Evolutionary conservation across 164 flowering plant species (phyloP), one percentile per base, ranked within the genome.

Genomic region (Protea cynaroides): DNA sequence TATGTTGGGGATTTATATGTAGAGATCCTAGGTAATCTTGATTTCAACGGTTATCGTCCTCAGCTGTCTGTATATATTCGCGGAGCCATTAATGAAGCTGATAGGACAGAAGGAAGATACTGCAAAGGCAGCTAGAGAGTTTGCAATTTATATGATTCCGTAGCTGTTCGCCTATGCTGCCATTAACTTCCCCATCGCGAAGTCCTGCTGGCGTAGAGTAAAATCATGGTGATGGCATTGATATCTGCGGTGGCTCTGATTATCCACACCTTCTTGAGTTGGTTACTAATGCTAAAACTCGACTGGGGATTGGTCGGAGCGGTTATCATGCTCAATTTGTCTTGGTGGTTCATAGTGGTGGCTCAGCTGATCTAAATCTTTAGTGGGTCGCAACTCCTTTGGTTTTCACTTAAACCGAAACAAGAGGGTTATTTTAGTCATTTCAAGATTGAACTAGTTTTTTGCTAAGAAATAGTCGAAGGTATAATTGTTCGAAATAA

Each of bases 141-240:
- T 76, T n/a, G 51, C 78, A 5, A 18, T 68, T n/a, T 79, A 76
- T 72, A 79, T 79, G 78, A 73, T 66, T 3, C 78, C 80, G 0
- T 61, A 69, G 67, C 54, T 76, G 0, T 76, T 62, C 50, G 78
- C 78, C 18, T 79, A 59, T n/a, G n/a, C n/a, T 40, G 74, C 78
- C 0, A 4, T 74, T 23, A 63, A 66, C 34, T 74, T 66, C 18
- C 78, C 79, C 2, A 71, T 62, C 11, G 36, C 61, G 18, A 76
- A 74, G 56, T 73, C 51, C n/a, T 79, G 49, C 78, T 71, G 66
- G 72, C 78, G 14, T 80, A 79, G 56, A 46, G 50, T 17, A 46
- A 46, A 17, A 46, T 46, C 15, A n/a, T n/a, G n/a, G n/a, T n/a
- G n/a, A n/a, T n/a, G n/a, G n/a, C n/a, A n/a, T n/a, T n/a, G n/a